Percentiles rank a stretch among this genome's conserved stretches.
These are phyloP conservation scores for Torulaspora indica DNA, from an alignment of 805 yeast genomes.

Conservation along the genomic window DNA sequence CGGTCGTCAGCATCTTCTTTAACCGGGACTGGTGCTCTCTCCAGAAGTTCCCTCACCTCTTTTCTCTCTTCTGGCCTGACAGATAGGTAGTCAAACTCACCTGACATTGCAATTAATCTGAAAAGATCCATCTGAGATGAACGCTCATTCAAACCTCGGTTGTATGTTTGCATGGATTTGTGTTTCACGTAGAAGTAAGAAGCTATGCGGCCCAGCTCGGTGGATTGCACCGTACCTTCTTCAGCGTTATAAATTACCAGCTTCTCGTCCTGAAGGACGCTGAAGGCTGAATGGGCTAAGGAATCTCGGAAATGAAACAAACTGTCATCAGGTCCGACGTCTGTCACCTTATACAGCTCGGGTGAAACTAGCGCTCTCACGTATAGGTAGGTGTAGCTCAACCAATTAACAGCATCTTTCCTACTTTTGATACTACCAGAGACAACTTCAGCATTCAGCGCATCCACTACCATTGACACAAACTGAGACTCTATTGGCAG, in stretches of 20 bases:
- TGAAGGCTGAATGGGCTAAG: slow-evolving; percentile 71
- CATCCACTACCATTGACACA: slow-evolving; percentile 64
- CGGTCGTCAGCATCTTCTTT: slow-evolving; percentile 68
- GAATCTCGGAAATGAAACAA: slow-evolving; percentile 56
- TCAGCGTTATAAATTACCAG: slow-evolving; percentile 54
- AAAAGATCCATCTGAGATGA: slow-evolving; percentile 68
- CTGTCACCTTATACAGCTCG: slow-evolving; percentile 68
- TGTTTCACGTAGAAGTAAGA: slow-evolving; percentile 81
- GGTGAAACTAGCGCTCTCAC: slow-evolving; percentile 77
- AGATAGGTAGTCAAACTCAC: slow-evolving; percentile 79
- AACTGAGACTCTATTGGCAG: slow-evolving; percentile 89
- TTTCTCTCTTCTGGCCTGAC: slow-evolving; percentile 79
- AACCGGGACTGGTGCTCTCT: slow-evolving; percentile 81
- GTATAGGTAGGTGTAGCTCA: slow-evolving; percentile 70
- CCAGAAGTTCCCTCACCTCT: slow-evolving; percentile 65
- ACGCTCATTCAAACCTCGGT: slow-evolving; percentile 57
- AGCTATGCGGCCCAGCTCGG: slow-evolving; percentile 77
- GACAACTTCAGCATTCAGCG: slow-evolving; percentile 81
- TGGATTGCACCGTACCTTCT: slow-evolving; percentile 47
- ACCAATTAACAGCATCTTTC: slow-evolving; percentile 74
- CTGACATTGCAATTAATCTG: slow-evolving; percentile 70
- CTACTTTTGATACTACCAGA: slow-evolving; percentile 57
- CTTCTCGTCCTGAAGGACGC: slow-evolving; percentile 50
- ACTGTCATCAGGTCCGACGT: slow-evolving; percentile 47
- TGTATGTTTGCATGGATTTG: slow-evolving; percentile 65